Conservation (phyloP, 352 stramenopile species). For the Sclerospora graminicola region DNA sequence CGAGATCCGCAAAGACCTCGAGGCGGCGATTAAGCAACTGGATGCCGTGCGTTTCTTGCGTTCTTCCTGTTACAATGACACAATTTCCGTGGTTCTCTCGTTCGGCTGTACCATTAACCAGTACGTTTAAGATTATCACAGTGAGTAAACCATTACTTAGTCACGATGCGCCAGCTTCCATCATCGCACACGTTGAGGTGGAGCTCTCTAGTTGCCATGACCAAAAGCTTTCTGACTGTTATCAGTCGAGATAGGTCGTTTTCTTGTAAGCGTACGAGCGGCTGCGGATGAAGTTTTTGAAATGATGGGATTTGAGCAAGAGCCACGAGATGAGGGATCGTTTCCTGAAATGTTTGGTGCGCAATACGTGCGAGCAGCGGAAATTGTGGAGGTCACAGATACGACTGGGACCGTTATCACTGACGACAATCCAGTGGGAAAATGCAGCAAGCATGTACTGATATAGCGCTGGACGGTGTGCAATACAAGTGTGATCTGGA, state of each 20-base stretch:
- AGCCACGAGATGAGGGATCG: constrained; percentile 15
- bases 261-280: constrained; percentile 87
- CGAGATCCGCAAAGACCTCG: constrained; percentile 74
- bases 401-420: too few relatives aligned
- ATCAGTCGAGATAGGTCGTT: constrained; percentile 89
- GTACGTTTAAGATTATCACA: constrained; percentile 51
- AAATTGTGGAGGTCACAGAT: too few relatives aligned
- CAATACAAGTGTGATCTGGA: too few relatives aligned
- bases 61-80: too few relatives aligned
- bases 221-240: constrained; percentile 71
- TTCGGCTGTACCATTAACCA: constrained; percentile 27
- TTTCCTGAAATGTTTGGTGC: constrained; percentile 89
- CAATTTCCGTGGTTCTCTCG: constrained; percentile 45
- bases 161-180: constrained; percentile 64
- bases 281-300: constrained; percentile 58
- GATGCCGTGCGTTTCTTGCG: too few relatives aligned
- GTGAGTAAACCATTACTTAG: constrained; percentile 87
- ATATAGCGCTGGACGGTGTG: constrained; percentile 88
- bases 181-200: too few relatives aligned
- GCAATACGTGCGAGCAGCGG: too few relatives aligned
- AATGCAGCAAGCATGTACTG: constrained; percentile 78
- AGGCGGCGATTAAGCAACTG: too few relatives aligned
- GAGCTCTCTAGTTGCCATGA: too few relatives aligned
- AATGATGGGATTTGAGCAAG: constrained; percentile 37
- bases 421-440: too few relatives aligned